A percentile compares a stretch with the other conserved stretches of the same genome.
Evolutionary conservation across 2,329 filamentous ascomycete genomes (phyloP).

Genomic region (Daldinia sp.): DNA sequence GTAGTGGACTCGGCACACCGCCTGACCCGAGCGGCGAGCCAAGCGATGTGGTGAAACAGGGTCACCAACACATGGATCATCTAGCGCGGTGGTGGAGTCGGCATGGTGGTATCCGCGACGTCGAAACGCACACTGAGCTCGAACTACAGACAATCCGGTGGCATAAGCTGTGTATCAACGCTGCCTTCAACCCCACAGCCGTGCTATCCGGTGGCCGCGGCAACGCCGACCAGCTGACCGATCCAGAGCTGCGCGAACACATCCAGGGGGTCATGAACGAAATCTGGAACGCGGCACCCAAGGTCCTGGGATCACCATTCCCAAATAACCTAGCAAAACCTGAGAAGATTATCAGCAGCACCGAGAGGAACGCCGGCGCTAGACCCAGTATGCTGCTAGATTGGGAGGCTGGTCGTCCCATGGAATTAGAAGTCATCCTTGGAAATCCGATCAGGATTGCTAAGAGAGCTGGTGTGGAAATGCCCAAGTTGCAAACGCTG

Average conservation of each 20-base stretch:
- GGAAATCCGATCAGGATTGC: slow-evolving; percentile 78
- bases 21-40: slow-evolving; percentile 39
- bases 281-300: slow-evolving; percentile 72
- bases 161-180: slow-evolving; percentile 84
- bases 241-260: slow-evolving; percentile 72
- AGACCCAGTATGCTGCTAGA: slow-evolving; percentile 77
- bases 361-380: slow-evolving; percentile 72
- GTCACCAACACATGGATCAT: slow-evolving; percentile 58
- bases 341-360: slow-evolving; percentile 72
- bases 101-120: slow-evolving; percentile 73
- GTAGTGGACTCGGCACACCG: slow-evolving; percentile 60
- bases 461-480: slow-evolving; percentile 69
- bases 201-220: slow-evolving; percentile 73
- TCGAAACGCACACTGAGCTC: slow-evolving; percentile 71
- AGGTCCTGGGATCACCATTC: slow-evolving; percentile 71
- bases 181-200: slow-evolving; percentile 78
- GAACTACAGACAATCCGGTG: slow-evolving; percentile 78
- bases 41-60: slow-evolving; percentile 51
- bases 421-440: slow-evolving; percentile 80
- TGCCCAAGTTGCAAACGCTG: slow-evolving; percentile 74
- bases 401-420: slow-evolving; percentile 73
- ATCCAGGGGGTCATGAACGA: slow-evolving; percentile 76
- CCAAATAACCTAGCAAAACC: slow-evolving; percentile 70
- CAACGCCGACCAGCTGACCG: slow-evolving; percentile 74
- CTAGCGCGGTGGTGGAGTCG: slow-evolving; percentile 67